phyloP scores from a whole-genome alignment of 768 basidiomycete species.

The Termitomyces heimii region DNA sequence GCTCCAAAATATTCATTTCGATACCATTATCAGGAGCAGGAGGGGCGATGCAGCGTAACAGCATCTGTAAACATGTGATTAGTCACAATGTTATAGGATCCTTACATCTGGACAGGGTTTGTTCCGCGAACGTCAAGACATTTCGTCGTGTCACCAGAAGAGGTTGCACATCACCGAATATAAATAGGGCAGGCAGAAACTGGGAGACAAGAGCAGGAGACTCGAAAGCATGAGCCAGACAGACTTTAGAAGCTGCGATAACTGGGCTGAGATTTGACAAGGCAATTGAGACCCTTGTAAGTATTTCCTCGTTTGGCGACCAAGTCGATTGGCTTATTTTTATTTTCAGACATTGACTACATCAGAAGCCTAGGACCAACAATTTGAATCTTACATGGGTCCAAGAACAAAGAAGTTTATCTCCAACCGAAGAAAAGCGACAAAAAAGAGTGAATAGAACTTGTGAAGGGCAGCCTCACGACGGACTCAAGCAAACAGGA shows the following conservation, averaged over 20 bases:
- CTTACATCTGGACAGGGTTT: constrained; percentile 25
- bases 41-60: constrained; percentile 6
- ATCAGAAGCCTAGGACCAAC: neutral
- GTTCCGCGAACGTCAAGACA: constrained; percentile 27
- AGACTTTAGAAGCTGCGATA: neutral
- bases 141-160: constrained; percentile 18
- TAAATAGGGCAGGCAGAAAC: constrained; percentile 3
- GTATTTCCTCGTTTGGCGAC: neutral
- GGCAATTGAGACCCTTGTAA: neutral
- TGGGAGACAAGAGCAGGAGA: neutral
- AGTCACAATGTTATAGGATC: neutral
- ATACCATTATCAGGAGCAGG: constrained; percentile 24
- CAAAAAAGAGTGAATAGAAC: neutral
- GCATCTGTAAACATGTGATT: neutral
- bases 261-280: neutral
- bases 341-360: too few relatives aligned
- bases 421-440: too few relatives aligned
- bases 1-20: constrained; percentile 29
- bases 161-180: constrained; percentile 6
- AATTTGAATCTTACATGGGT: neutral
- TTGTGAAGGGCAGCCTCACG: neutral
- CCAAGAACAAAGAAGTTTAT: neutral
- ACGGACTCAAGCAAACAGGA: neutral
- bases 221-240: neutral
- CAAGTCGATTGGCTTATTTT: neutral